Conservation (phyloP, 176 grass and related monocot species). For the Zizania latifolia region DNA sequence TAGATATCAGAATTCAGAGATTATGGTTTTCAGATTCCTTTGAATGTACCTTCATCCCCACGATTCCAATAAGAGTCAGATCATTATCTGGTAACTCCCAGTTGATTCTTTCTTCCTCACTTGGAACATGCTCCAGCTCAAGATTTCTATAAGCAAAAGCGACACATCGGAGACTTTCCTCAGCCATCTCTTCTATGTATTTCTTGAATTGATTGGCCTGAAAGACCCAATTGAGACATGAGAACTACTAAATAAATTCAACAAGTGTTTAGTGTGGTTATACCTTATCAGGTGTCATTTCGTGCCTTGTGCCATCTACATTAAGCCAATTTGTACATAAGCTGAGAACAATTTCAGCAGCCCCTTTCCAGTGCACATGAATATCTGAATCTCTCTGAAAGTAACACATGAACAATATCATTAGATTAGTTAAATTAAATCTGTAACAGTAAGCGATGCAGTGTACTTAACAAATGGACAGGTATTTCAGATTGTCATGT, state of each 20-base stretch:
- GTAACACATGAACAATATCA: slow-evolving; percentile 19
- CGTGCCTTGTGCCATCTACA: slow-evolving; percentile 44
- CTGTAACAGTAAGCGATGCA: too few species aligned
- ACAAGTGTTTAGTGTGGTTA: slow-evolving; percentile 4
- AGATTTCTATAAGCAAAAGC: slow-evolving; percentile 72
- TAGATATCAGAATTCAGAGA: slow-evolving; percentile 9
- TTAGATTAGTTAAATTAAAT: too few species aligned
- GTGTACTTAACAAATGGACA: not conserved
- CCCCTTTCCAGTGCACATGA: slow-evolving; percentile 97
- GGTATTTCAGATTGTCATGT: not conserved
- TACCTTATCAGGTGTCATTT: slow-evolving; percentile 58
- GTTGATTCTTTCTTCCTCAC: slow-evolving; percentile 52
- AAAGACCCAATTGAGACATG: slow-evolving; percentile 12
- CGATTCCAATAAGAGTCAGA: slow-evolving; percentile 70
- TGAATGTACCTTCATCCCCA: slow-evolving; percentile 79
- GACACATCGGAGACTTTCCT: slow-evolving; percentile 77
- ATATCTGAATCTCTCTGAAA: slow-evolving; percentile 55
- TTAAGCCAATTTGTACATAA: slow-evolving; percentile 68
- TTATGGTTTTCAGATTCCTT: slow-evolving; percentile 16
- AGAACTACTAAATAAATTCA: slow-evolving; percentile 6
- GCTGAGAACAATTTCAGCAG: slow-evolving; percentile 81
- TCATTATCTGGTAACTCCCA: slow-evolving; percentile 73
- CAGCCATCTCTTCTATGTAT: slow-evolving; percentile 74
- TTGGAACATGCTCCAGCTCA: slow-evolving; percentile 48
- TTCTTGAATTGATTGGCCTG: slow-evolving; percentile 63